Percentiles rank a stretch among this genome's conserved stretches.
Evolutionary conservation across 2,329 filamentous ascomycete genomes (phyloP).

Genomic region (Calonectria pauciramosa): DNA sequence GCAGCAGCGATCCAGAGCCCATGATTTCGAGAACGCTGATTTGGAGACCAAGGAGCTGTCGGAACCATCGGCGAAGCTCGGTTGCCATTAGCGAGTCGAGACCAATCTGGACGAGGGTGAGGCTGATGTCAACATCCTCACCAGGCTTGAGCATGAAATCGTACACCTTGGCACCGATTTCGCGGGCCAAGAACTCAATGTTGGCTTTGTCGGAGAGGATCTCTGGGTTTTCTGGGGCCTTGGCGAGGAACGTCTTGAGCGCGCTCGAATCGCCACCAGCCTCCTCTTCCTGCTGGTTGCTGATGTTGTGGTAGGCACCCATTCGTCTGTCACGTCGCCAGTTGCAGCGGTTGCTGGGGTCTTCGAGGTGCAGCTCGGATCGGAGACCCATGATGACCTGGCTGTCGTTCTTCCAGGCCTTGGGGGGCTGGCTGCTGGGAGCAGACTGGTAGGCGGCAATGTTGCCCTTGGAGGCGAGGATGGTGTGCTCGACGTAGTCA

Average conservation of each 20-base stretch:
- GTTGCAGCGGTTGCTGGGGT: conserved; percentile 26
- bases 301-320: conserved; percentile 34
- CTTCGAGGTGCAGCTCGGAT: conserved; percentile 26
- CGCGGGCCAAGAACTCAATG: conserved; percentile 1
- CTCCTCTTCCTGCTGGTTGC: not conserved
- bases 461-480: conserved; percentile 14
- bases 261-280: conserved; percentile 12
- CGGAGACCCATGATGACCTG: conserved; percentile 34
- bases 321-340: conserved; percentile 42
- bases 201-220: conserved; percentile 9
- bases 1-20: conserved; percentile 8
- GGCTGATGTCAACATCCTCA: conserved; percentile 25
- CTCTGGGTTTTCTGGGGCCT: conserved; percentile 5
- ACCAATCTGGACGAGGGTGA: conserved; percentile 26
- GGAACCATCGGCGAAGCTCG: conserved; percentile 43
- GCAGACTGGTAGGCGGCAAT: not conserved
- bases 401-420: conserved; percentile 22
- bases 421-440: not conserved
- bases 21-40: conserved; percentile 38
- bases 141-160: conserved; percentile 33
- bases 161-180: conserved; percentile 30
- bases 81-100: conserved; percentile 41
- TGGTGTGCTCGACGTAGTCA: conserved; percentile 20
- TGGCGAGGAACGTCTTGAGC: conserved; percentile 24
- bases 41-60: conserved; percentile 35